Conservation (phyloP, 371 early-diverging fungal genomes). For the Mucor circinelloides region DNA sequence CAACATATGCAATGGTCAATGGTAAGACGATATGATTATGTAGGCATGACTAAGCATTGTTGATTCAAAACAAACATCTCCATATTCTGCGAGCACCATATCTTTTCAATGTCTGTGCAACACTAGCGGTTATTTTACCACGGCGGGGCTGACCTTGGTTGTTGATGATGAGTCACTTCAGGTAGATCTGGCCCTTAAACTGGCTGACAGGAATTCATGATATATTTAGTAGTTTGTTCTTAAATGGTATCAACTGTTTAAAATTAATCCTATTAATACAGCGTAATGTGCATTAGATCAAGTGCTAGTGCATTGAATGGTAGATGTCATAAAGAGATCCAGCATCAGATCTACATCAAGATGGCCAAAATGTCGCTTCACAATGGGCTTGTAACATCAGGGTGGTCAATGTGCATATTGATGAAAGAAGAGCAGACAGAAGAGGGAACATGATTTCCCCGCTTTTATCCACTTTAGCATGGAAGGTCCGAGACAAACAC, state of each 20-base stretch:
- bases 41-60: not conserved
- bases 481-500: not conserved
- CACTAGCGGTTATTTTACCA: not conserved
- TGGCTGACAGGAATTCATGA: not conserved
- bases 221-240: not conserved
- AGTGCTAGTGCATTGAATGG: not conserved
- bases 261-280: not conserved
- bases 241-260: not conserved
- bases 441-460: too few relatives aligned
- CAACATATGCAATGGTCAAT: not conserved
- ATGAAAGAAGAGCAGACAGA: not conserved
- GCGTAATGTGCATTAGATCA: not conserved
- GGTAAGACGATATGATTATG: too few relatives aligned
- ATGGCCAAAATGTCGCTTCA: not conserved
- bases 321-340: not conserved
- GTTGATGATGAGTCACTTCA: not conserved
- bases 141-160: not conserved
- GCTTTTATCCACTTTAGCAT: not conserved
- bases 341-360: not conserved
- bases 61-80: not conserved
- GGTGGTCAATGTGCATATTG: not conserved
- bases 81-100: not conserved
- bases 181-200: not conserved
- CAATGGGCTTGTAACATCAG: not conserved
- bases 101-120: not conserved